Evolutionary conservation across 305 asterid species (phyloP).

Genomic region (Fraxinus angustifolia): DNA sequence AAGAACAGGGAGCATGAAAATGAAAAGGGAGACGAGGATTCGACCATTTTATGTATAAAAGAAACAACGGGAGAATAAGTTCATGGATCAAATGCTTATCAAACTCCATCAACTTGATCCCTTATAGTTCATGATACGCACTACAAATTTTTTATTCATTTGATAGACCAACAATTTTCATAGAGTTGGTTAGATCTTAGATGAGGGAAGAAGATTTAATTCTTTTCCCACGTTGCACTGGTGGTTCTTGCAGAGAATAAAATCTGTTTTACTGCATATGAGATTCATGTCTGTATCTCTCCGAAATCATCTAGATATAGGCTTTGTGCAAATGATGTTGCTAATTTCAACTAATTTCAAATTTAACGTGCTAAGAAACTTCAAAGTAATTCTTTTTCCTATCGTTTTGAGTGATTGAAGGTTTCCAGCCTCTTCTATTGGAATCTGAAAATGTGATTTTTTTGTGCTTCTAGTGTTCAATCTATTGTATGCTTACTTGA

Average conservation of each 20-base stretch:
- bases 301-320: neutral
- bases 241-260: conserved; percentile 4
- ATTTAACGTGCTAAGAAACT: neutral
- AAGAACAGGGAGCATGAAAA: neutral
- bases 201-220: neutral
- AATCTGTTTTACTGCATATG: neutral
- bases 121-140: neutral
- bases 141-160: neutral
- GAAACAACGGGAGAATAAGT: neutral
- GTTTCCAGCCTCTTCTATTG: neutral
- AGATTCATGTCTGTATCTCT: neutral
- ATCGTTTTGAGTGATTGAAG: neutral
- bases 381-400: neutral
- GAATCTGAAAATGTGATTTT: neutral
- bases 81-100: neutral
- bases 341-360: neutral
- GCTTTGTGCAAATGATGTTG: conserved; percentile 16
- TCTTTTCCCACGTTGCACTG: neutral
- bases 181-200: conserved; percentile 4
- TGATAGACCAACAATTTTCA: neutral
- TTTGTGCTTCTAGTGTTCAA: neutral
- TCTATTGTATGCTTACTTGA: neutral
- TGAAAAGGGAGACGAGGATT: neutral
- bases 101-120: neutral
- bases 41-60: neutral